Evolutionary conservation across 371 early-diverging fungal genomes (phyloP), one percentile per base, ranked within the genome.

Genomic region (Fennellomyces sp.): DNA sequence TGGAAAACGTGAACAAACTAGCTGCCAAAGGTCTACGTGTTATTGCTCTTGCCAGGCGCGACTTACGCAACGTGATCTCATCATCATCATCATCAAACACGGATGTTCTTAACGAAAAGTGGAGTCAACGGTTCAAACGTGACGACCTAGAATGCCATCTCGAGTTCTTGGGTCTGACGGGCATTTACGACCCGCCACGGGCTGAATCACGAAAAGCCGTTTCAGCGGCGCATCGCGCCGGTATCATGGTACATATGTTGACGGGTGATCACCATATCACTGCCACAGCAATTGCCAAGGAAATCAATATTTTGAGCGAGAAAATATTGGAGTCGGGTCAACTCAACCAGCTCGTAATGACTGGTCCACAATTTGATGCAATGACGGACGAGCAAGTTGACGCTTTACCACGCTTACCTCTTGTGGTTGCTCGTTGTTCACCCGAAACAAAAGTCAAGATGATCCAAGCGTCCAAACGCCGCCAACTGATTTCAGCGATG

Each of bases 391-490:
- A 93, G 27, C 79, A 87, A 26, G 78, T 97, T 25, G 91, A 92
- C 19, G 81, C 71, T 0, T 72, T 95, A 17, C 66, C 73, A 2
- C 89, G 94, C 35, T 85, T 96, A 41, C 97, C 96, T 15, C 80
- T 85, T 7, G 96, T 98, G 0, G 93, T 97, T 66, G 97, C 98
- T 1, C 88, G 99, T 30, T 93, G 94, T 67, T 87, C 84, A 19
- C 98, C 99, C 2, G 96, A 98, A 64, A 96, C 96, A 69, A 99
- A 99, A 71, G 88, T 97, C 52, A 96, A 94, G 80, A 93, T 99
- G 81, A 95, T 99, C 25, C 81, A 90, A 68, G 95, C 97, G 0
- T 76, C 99, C 59, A 89, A 97, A 60, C 80, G 87, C 17, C 85
- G 89, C 33, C 83, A 84, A 3, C 84, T 88, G 29, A 80, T 84